Evolutionary conservation across 306 rosid genomes (phyloP), one percentile per base, ranked within the genome.

Genomic region (Coriaria nepalensis): DNA sequence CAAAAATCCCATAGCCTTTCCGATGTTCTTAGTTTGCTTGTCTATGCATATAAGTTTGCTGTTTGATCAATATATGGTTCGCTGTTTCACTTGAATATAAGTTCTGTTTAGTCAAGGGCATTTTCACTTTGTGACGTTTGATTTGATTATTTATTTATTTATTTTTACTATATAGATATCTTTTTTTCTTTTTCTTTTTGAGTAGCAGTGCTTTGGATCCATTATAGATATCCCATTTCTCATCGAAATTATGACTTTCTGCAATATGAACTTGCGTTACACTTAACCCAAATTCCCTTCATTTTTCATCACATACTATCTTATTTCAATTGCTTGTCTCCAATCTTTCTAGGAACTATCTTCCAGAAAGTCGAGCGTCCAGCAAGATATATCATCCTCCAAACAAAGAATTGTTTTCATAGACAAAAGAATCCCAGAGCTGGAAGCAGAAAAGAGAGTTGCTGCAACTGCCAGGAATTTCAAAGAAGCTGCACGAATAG

Each of bases 401-500:
- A 84, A 78, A 76, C 92, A 78, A 60, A 76, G 77, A 71, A 70
- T 75, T 45, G 40, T 76, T 66, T 84, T 80, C 72, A 66, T 75
- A 40, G 78, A 80, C 60, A 84, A 84, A 71, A 70, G 95, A 71
- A 65, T 78, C 63, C 95, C 92, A 45, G 92, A 84, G 69, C 77
- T 84, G 42, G 92, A 84, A 73, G 92, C 83, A 41, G 87, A 75
- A 68, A 84, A 80, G 72, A 84, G 67, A 65, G 86, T 84, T 56
- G 92, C 87, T 53, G 80, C 82, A 35, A 59, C 92, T 63, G 80
- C 83, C 34, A 78, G 92, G 57, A 84, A 84, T 68, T 84, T 84
- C 60, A 84, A 80, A 66, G 95, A 80, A 69, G 92, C 95, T 59
- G 95, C 84, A 10, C 75, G 92, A 54, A 63, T 84, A 65, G 79